A percentile compares a stretch with the other conserved stretches of the same genome.
Evolutionary conservation across 1,139 yeast species (phyloP).

Genomic region (Candida glucosophila): DNA sequence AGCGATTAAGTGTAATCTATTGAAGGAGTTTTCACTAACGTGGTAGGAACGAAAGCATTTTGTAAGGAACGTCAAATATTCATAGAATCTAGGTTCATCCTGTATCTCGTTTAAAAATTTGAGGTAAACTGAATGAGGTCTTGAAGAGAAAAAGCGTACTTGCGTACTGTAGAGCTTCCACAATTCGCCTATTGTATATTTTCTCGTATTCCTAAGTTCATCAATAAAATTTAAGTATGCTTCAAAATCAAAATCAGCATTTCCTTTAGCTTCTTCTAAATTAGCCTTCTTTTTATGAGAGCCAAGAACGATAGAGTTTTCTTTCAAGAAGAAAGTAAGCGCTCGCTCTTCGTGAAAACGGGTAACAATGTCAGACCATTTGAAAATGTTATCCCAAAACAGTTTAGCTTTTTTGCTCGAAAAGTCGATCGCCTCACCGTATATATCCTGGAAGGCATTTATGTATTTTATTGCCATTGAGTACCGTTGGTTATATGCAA

Average conservation of each 20-base stretch:
- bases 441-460: slow-evolving; percentile 27
- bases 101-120: slow-evolving; percentile 13
- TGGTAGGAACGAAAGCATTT: slow-evolving; percentile 14
- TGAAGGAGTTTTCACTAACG: slow-evolving; percentile 19
- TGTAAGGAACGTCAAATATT: slow-evolving; percentile 14
- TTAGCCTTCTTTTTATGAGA: slow-evolving; percentile 5
- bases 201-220: slow-evolving; percentile 19
- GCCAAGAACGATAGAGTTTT: slow-evolving; percentile 7
- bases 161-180: slow-evolving; percentile 25
- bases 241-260: slow-evolving; percentile 33
- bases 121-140: slow-evolving; percentile 17
- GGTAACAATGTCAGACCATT: slow-evolving; percentile 28
- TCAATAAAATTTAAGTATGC: slow-evolving; percentile 22
- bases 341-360: slow-evolving; percentile 19
- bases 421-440: slow-evolving; percentile 14
- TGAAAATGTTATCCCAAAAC: slow-evolving; percentile 31
- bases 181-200: slow-evolving; percentile 19
- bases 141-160: slow-evolving; percentile 16
- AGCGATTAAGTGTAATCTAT: slow-evolving; percentile 10
- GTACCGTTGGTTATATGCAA: slow-evolving; percentile 23
- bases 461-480: slow-evolving; percentile 25
- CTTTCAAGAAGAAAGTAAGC: slow-evolving; percentile 18
- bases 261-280: slow-evolving; percentile 21
- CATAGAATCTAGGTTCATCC: slow-evolving; percentile 14
- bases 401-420: slow-evolving; percentile 11